These are phyloP conservation scores for Typha latifolia DNA, from an alignment of 176 grass and related monocot species.

Conservation along the genomic window DNA sequence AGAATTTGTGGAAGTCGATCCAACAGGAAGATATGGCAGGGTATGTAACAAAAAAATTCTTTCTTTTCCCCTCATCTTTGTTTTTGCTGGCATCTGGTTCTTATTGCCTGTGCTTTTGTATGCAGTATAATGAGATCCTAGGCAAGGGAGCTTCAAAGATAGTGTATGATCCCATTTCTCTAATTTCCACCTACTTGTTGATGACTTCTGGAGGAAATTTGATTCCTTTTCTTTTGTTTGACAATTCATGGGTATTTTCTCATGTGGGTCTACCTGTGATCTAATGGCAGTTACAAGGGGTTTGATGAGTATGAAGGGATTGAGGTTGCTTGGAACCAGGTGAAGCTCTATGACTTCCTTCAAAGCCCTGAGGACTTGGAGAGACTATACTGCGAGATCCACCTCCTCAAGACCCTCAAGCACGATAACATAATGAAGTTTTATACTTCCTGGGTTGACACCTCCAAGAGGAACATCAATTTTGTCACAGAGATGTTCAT, in stretches of 20 bases:
- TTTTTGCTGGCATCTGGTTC: background rate
- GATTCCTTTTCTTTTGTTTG: background rate
- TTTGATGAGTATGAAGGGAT: conserved; percentile 97
- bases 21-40: conserved; percentile 86
- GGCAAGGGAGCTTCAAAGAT: conserved; percentile 97
- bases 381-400: conserved; percentile 97
- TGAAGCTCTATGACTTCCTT: conserved; percentile 85
- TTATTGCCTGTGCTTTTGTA: conserved; percentile 15
- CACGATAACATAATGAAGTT: conserved; percentile 98
- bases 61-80: background rate
- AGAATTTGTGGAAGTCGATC: conserved; percentile 85
- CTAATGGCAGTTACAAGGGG: conserved; percentile 50
- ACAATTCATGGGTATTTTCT: background rate
- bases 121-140: conserved; percentile 73
- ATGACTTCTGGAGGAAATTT: background rate
- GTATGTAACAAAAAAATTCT: conserved; percentile 26
- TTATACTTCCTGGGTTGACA: conserved; percentile 89
- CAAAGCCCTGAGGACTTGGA: conserved; percentile 74
- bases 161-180: conserved; percentile 51
- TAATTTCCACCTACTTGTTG: background rate
- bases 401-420: conserved; percentile 88
- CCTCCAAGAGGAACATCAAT: conserved; percentile 78
- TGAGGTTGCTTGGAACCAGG: conserved; percentile 98
- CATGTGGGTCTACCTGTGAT: background rate
- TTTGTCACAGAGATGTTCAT: conserved; percentile 99